Percentiles rank a stretch among this genome's conserved stretches.
Conservation (phyloP, 345 rosid species). For the Microthlaspi erraticum region DNA sequence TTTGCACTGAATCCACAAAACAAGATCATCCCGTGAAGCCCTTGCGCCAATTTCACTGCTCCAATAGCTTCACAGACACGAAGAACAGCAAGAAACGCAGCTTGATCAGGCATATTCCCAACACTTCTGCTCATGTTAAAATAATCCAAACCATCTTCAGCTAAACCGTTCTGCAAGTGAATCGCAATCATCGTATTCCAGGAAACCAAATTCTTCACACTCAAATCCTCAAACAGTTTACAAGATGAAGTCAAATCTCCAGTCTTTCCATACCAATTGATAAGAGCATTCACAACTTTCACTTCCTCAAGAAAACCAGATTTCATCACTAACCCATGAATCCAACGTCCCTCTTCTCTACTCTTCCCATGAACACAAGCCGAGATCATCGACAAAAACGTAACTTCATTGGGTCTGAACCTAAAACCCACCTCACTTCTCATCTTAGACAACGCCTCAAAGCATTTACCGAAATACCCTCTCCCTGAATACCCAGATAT, state of each 20-base stretch:
- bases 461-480: conserved; percentile 49
- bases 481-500: conserved; percentile 55
- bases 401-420: conserved; percentile 57
- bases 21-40: conserved; percentile 54
- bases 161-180: conserved; percentile 47
- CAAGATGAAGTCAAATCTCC: conserved; percentile 48
- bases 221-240: conserved; percentile 53
- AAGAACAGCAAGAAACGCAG: conserved; percentile 54
- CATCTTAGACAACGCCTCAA: conserved; percentile 48
- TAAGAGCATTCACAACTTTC: conserved; percentile 60
- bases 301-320: conserved; percentile 53
- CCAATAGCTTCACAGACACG: conserved; percentile 64
- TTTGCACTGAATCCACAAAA: conserved; percentile 45
- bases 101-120: conserved; percentile 60
- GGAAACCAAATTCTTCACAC: conserved; percentile 55
- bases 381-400: conserved; percentile 60
- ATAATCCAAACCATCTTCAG: conserved; percentile 49
- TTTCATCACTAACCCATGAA: conserved; percentile 65
- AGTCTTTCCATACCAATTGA: conserved; percentile 66
- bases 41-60: conserved; percentile 51
- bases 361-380: conserved; percentile 51
- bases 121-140: conserved; percentile 55
- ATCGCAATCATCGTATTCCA: conserved; percentile 68
- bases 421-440: conserved; percentile 47
- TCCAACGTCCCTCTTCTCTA: conserved; percentile 51